Evolutionary conservation across 2,329 filamentous ascomycete species (phyloP).

Genomic region (Fusarium sp.): DNA sequence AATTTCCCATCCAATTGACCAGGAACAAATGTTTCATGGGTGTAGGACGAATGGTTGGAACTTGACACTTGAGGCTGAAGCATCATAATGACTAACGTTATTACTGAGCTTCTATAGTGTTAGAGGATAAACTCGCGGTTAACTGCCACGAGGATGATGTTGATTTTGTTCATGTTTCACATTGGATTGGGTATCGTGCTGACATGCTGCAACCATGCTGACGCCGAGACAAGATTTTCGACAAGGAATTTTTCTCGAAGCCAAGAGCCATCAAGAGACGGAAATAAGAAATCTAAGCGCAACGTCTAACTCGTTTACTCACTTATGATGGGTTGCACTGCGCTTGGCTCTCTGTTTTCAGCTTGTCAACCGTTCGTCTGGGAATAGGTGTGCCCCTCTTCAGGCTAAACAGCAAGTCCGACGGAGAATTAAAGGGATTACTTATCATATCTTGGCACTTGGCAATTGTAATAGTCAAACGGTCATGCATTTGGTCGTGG

Average conservation of each 20-base stretch:
- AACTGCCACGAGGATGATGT: background rate
- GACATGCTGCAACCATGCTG: background rate
- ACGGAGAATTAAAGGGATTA: background rate
- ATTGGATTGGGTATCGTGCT: background rate
- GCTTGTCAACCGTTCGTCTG: conserved; percentile 28
- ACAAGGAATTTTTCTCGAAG: conserved; percentile 11
- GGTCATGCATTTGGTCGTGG: too few relatives aligned
- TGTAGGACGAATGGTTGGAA: conserved; percentile 2
- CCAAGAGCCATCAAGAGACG: background rate
- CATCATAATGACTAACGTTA: background rate
- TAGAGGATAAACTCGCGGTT: conserved; percentile 1
- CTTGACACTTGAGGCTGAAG: background rate
- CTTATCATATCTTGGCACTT: conserved; percentile 24
- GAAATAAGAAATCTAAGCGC: background rate
- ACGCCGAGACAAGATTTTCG: background rate
- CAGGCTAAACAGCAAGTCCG: conserved; percentile 22
- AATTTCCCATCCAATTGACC: conserved; percentile 12
- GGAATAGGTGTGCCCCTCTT: conserved; percentile 6
- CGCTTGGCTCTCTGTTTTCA: conserved; percentile 13
- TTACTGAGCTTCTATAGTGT: conserved; percentile 2
- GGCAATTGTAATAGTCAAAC: background rate
- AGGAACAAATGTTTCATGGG: background rate
- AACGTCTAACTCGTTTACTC: background rate
- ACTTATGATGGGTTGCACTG: conserved; percentile 13
- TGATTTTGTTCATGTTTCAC: background rate